A percentile compares a stretch with the other conserved stretches of the same genome.
Evolutionary conservation across 768 basidiomycete genomes (phyloP).

Genomic region (Rhodotorula babjevae): DNA sequence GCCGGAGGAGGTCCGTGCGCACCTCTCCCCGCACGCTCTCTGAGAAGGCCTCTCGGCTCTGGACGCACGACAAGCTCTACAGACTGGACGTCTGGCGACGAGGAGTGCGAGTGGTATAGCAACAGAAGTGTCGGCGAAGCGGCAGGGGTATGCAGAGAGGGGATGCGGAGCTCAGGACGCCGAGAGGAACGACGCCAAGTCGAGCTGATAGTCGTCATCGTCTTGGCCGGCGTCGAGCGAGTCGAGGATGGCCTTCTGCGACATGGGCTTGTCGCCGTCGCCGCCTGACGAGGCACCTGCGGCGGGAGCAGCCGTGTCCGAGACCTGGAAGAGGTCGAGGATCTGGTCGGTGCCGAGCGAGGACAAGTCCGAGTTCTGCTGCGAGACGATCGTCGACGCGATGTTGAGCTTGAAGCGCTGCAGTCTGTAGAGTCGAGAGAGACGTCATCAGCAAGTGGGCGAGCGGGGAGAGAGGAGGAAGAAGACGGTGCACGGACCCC

Average conservation of each 20-base stretch:
- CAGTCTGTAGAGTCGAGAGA: conserved; percentile 54
- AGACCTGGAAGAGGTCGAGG: conserved; percentile 70
- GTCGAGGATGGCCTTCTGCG: conserved; percentile 76
- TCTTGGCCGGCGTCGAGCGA: conserved; percentile 86
- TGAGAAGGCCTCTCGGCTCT: too few relatives aligned
- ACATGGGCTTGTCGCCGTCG: conserved; percentile 57
- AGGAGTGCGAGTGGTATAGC: background rate
- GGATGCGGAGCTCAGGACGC: background rate
- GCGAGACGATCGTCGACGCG: conserved; percentile 90
- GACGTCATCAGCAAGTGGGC: background rate
- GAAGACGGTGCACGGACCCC: conserved; percentile 61
- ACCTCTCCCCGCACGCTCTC: too few relatives aligned
- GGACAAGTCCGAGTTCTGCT: conserved; percentile 86
- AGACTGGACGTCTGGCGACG: too few relatives aligned
- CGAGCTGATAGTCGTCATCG: conserved; percentile 67
- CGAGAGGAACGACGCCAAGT: conserved; percentile 8
- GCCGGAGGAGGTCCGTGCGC: too few relatives aligned
- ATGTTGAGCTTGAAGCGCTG: conserved; percentile 99
- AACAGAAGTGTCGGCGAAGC: background rate
- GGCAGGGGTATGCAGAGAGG: background rate
- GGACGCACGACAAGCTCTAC: too few relatives aligned
- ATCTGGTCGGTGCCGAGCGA: conserved; percentile 98
- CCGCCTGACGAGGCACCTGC: background rate
- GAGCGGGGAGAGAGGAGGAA: conserved; percentile 2
- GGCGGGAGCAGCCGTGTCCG: conserved; percentile 4